Base-by-base conservation (phyloP, 176 grass and related monocot species). In the Juncus effusus region DNA sequence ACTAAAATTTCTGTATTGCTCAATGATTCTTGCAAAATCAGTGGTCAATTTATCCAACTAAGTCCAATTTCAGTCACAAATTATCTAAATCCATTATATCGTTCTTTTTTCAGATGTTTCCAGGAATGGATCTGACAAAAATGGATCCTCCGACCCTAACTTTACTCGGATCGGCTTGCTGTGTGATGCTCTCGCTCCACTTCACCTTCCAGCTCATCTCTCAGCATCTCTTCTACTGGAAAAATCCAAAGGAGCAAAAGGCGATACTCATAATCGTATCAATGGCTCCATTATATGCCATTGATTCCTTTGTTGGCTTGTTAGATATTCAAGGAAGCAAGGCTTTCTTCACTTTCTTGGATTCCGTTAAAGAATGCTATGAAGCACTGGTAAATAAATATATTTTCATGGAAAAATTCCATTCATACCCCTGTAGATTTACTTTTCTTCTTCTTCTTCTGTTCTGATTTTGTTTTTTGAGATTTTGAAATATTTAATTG, bases 201-300 rank as follows among this genome's bases (percentile, higher is more conserved):
- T 99, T 99, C 62, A 99, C 94, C 13, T 71, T 99, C 51, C 94
- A 99, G 37, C 79, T 99, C 74, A 63, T 93, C 51, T 86, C 89
- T 37, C 94, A 99, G 28, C 94, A 99, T 85, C 81, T 99, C 62
- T 99, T 99, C 78, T 99, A 99, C 50, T 99, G 94, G 94, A 93
- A 99, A 73, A 99, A 93, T 59, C 78, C 94, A 42, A 93, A 99
- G 80, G 94, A 99, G 74, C 94, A 99, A 80, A 99, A 89, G 58
- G 89, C 94, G 61, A 93, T 93, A 76, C 77, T 99, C 42, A 80
- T 99, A 67, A 99, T 99, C 55, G 85, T 87, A 60, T 74, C 82
- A n/a, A 99, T 99, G 94, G 85, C 83, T 78, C 94, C 94, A 59
- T 50, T 99, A 57, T 93, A 99, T 80, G 94, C 94, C 5, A 78